Evolutionary conservation across 106 monocot species (phyloP), one percentile per base, ranked within the genome.

Genomic region (Ottelia alismoides): DNA sequence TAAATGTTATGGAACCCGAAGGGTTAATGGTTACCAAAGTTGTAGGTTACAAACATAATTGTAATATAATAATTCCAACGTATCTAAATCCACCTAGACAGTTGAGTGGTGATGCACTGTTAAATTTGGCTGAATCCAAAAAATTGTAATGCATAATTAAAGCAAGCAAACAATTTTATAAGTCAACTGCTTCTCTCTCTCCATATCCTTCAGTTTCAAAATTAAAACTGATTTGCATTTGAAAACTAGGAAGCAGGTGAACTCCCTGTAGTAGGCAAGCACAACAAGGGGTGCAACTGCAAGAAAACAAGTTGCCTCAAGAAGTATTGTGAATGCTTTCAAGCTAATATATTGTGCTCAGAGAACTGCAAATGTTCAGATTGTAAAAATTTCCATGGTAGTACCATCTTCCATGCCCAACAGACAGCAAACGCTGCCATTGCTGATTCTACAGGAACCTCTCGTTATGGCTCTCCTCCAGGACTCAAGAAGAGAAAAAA

Each of bases 321-420:
- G 67, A 91, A 85, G 54, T 91, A 91, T 32, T 91, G 91, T 65
- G 91, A 91, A 57, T 91, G 91, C 64, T 91, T 78, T 52, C 90
- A 91, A 57, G 88, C 88, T 22, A 78, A 78, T 29, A 83, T 88
- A 56, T 78, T 88, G 16, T 88, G 88, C 49, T 88, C 88, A 46
- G 88, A 88, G 45, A 88, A 88, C 60, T 88, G 88, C 53, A 88
- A 79, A 50, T 88, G 88, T 65, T 62, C 76, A 47, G 88, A 88
- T 49, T 88, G 88, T 67, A 82, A 79, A 57, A 88, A 88, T 47
- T 88, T 83, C 61, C 82, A 83, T 52, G 88, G 82, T 24, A 88
- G 79, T 60, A 82, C 63, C 28, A 30, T 78, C 19, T 56, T 24
- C 22, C 73, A 73, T 72, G 73, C 78, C 62, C 91, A 91, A 58